Percentiles rank a stretch among this genome's conserved stretches.
phyloP scores from a whole-genome alignment of 1,284 basidiomycete species.

The Trametes sp. region DNA sequence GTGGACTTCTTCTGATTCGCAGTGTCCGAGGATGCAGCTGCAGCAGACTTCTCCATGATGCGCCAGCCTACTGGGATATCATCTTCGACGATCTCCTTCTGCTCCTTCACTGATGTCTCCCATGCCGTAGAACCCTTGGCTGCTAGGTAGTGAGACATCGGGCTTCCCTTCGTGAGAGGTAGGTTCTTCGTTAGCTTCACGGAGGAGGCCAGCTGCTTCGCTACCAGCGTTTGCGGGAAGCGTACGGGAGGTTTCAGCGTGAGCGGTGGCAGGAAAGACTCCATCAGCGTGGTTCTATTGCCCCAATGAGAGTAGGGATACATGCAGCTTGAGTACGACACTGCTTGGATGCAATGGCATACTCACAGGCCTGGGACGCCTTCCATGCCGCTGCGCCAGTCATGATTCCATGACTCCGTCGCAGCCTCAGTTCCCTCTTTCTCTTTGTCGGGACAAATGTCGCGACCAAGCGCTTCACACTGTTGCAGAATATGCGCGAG shows the following conservation, averaged over 20 bases:
- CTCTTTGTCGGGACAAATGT: slow-evolving; percentile 68
- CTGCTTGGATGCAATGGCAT: slow-evolving; percentile 6
- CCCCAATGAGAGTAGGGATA: neutral
- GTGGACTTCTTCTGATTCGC: slow-evolving; percentile 56
- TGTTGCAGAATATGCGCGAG: slow-evolving; percentile 61
- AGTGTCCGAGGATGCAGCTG: slow-evolving; percentile 36
- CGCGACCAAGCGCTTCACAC: slow-evolving; percentile 56
- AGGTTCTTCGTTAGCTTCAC: slow-evolving; percentile 68
- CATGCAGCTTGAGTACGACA: slow-evolving; percentile 4
- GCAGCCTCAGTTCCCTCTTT: too few relatives aligned
- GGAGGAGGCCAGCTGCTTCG: slow-evolving; percentile 64
- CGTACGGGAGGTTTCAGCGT: slow-evolving; percentile 45
- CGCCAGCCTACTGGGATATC: slow-evolving; percentile 73
- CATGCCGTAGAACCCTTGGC: slow-evolving; percentile 77
- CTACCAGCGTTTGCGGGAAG: slow-evolving; percentile 61
- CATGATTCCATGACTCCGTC: slow-evolving; percentile 38
- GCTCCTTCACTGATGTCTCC: slow-evolving; percentile 70
- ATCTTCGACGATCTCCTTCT: slow-evolving; percentile 56
- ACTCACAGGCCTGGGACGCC: slow-evolving; percentile 66
- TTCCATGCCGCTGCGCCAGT: slow-evolving; percentile 52
- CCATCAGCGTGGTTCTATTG: slow-evolving; percentile 35
- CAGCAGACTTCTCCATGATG: slow-evolving; percentile 54
- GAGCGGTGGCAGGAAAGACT: slow-evolving; percentile 41
- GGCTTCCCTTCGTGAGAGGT: slow-evolving; percentile 60
- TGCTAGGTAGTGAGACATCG: slow-evolving; percentile 67